A percentile compares a stretch with the other conserved stretches of the same genome.
Conservation (phyloP, 2,329 filamentous ascomycete genomes). For the Pestalotiopsis sp. region DNA sequence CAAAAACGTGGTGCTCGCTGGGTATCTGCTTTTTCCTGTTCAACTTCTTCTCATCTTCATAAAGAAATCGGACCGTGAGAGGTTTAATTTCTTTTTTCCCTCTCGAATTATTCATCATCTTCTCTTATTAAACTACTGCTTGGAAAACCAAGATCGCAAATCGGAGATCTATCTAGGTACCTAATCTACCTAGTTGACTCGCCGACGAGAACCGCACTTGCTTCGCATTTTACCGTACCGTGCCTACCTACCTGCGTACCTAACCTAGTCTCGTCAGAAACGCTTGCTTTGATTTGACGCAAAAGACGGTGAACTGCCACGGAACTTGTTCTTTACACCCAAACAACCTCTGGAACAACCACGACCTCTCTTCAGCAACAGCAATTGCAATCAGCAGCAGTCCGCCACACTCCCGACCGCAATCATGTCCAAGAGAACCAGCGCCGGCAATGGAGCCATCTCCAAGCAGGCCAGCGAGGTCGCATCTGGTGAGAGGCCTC, state of each 20-base stretch:
- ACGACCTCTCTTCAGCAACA: background rate
- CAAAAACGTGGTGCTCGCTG: background rate
- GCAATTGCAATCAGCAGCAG: background rate
- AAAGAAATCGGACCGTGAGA: background rate
- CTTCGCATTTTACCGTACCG: background rate
- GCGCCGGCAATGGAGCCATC: conserved; percentile 48
- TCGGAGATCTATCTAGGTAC: background rate
- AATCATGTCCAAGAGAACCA: conserved; percentile 67
- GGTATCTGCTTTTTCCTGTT: background rate
- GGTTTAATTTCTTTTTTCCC: background rate
- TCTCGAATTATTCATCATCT: background rate
- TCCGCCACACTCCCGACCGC: background rate
- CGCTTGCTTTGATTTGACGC: background rate
- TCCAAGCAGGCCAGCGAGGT: conserved; percentile 42
- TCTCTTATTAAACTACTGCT: background rate
- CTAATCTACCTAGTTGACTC: background rate
- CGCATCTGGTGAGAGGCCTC: conserved; percentile 41
- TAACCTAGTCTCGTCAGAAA: background rate
- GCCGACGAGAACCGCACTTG: background rate
- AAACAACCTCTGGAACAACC: background rate
- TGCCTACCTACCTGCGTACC: background rate
- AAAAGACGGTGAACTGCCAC: background rate
- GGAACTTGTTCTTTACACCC: background rate
- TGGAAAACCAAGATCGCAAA: background rate
- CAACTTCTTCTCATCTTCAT: background rate